These are phyloP conservation scores for Sodiomyces alkalinus DNA, from an alignment of 2,329 filamentous ascomycete species.

Conservation along the genomic window DNA sequence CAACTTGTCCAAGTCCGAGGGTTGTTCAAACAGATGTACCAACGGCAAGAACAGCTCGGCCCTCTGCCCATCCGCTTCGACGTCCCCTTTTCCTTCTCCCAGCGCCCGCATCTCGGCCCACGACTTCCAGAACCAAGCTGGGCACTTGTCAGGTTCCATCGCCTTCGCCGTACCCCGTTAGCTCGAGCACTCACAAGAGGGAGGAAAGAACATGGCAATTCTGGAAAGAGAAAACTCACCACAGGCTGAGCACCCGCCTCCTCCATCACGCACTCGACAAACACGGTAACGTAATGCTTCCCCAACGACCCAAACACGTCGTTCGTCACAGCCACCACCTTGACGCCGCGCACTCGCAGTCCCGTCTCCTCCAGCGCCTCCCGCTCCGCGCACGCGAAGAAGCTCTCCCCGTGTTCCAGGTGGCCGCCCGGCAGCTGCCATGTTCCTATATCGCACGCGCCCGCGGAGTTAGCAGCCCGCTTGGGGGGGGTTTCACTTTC, in stretches of 20 bases:
- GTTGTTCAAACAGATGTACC: constrained; percentile 14
- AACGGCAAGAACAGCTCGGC: constrained; percentile 21
- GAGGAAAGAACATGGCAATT: not conserved
- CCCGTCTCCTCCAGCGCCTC: constrained; percentile 61
- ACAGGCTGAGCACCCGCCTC: constrained; percentile 32
- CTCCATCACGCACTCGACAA: constrained; percentile 38
- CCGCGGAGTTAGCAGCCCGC: too few relatives aligned
- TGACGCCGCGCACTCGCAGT: constrained; percentile 34
- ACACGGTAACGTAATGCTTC: constrained; percentile 65
- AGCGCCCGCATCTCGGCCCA: constrained; percentile 24
- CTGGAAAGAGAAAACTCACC: constrained; percentile 27
- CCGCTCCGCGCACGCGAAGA: constrained; percentile 45
- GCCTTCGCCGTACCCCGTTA: constrained; percentile 10
- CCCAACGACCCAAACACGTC: constrained; percentile 41
- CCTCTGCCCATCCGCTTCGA: too few relatives aligned
- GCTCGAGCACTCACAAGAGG: not conserved
- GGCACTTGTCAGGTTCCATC: constrained; percentile 35
- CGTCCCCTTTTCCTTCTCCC: constrained; percentile 6
- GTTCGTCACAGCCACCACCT: constrained; percentile 49
- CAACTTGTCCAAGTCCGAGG: constrained; percentile 9
- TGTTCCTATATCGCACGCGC: too few relatives aligned
- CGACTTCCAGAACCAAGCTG: constrained; percentile 30
- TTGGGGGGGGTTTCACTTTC: too few relatives aligned
- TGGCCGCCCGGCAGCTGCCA: constrained; percentile 62
- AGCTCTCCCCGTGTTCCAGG: constrained; percentile 52